phyloP scores from a whole-genome alignment of 495 filamentous ascomycete genomes.

The Acidomyces sp. region DNA sequence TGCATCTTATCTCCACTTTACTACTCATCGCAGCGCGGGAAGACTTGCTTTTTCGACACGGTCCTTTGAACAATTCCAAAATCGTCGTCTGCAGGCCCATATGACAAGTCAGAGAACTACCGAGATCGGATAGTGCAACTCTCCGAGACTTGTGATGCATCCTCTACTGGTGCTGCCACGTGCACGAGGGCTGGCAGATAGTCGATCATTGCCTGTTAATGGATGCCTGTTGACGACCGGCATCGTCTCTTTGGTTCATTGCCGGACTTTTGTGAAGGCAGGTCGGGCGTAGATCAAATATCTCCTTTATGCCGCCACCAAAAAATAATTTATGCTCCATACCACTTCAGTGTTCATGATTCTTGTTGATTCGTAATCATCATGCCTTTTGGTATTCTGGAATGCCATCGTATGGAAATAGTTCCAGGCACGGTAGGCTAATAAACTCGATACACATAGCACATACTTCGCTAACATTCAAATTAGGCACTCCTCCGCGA shows the following conservation, averaged over 20 bases:
- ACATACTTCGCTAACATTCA: not conserved
- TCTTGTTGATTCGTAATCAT: not conserved
- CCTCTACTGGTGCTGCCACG: not conserved
- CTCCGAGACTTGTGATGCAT: too few relatives aligned
- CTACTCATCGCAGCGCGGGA: too few relatives aligned
- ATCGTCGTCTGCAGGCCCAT: too few relatives aligned
- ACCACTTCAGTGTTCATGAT: not conserved
- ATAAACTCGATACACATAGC: not conserved
- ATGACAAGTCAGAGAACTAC: too few relatives aligned
- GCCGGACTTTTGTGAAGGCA: too few relatives aligned
- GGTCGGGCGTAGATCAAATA: too few relatives aligned
- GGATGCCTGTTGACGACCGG: too few relatives aligned
- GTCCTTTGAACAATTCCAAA: too few relatives aligned
- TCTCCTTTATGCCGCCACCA: not conserved
- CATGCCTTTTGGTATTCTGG: conserved; percentile 21
- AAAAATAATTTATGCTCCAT: not conserved
- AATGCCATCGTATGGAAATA: conserved; percentile 16
- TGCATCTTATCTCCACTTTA: too few relatives aligned
- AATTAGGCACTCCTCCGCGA: conserved; percentile 19
- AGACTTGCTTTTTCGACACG: too few relatives aligned
- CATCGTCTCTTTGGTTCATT: too few relatives aligned
- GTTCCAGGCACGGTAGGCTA: conserved; percentile 18
- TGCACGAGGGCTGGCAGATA: not conserved
- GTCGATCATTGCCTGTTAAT: not conserved
- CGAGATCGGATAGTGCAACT: too few relatives aligned